These are phyloP conservation scores for Aspergillus kassunensis DNA, from an alignment of 495 filamentous ascomycete genomes.

Conservation along the genomic window DNA sequence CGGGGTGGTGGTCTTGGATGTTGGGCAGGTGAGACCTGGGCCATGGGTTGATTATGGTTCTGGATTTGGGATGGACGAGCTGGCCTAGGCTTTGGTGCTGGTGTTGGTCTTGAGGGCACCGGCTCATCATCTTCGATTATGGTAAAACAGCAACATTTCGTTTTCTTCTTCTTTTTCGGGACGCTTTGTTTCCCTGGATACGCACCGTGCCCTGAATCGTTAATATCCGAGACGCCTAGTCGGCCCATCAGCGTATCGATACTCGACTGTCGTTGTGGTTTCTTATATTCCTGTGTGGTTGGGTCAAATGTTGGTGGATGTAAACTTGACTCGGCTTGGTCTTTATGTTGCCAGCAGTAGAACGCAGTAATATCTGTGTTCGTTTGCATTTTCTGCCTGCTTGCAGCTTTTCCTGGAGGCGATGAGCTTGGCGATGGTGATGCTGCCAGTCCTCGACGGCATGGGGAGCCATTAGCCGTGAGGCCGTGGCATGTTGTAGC, in stretches of 20 bases:
- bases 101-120: conserved; percentile 4
- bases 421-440: conserved; percentile 35
- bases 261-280: conserved; percentile 57
- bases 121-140: conserved; percentile 20
- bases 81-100: no score
- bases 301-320: conserved; percentile 4
- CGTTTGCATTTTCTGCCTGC: conserved; percentile 36
- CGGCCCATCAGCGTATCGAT: conserved; percentile 79
- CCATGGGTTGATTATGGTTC: neutral
- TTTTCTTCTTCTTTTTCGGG: conserved; percentile 22
- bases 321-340: conserved; percentile 58
- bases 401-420: conserved; percentile 27
- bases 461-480: conserved; percentile 71
- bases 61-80: no score
- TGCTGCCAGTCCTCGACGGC: conserved; percentile 63
- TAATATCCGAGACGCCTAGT: conserved; percentile 66
- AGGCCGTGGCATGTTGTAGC: conserved; percentile 83
- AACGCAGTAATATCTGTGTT: conserved; percentile 46
- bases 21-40: conserved; percentile 6
- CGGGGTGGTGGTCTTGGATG: neutral
- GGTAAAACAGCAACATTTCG: conserved; percentile 39
- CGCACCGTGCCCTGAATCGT: conserved; percentile 20
- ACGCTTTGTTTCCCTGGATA: conserved; percentile 5
- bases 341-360: conserved; percentile 94
- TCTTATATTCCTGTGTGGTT: conserved; percentile 19